A percentile compares a stretch with the other conserved stretches of the same genome.
phyloP scores from a whole-genome alignment of 2,329 filamentous ascomycete genomes.

The Ambrosiella cleistominuta region DNA sequence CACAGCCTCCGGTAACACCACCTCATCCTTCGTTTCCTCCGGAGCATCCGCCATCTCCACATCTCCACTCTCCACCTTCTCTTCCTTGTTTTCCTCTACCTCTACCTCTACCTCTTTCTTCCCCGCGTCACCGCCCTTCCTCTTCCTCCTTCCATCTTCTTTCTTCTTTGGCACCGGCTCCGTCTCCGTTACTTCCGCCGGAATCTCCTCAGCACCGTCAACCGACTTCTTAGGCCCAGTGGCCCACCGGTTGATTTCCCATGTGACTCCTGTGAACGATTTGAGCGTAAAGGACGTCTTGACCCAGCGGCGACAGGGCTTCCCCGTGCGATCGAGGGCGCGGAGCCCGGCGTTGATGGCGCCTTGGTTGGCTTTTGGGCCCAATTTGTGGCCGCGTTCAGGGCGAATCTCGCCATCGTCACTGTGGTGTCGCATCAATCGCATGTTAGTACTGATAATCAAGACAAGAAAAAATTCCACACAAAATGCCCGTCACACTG shows the following conservation, averaged over 20 bases:
- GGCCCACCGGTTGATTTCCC: conserved; percentile 70
- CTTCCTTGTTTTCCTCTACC: conserved; percentile 40
- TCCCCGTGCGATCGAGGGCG: conserved; percentile 78
- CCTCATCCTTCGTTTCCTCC: conserved; percentile 31
- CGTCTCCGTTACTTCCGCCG: background rate
- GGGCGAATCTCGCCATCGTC: conserved; percentile 44
- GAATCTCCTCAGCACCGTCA: background rate
- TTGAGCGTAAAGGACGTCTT: conserved; percentile 70
- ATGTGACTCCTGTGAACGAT: conserved; percentile 76
- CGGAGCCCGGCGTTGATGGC: conserved; percentile 94
- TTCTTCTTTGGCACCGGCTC: background rate
- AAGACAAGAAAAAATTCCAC: background rate
- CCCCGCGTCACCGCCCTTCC: conserved; percentile 19
- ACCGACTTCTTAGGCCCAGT: conserved; percentile 26
- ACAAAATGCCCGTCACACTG: background rate
- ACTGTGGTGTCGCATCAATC: conserved; percentile 17
- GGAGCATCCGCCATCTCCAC: conserved; percentile 38
- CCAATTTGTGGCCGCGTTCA: conserved; percentile 57
- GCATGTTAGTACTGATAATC: conserved; percentile 10
- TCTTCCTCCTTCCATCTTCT: background rate
- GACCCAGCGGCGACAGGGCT: conserved; percentile 83
- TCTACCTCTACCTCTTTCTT: conserved; percentile 14
- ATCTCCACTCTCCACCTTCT: conserved; percentile 37
- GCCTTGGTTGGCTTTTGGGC: conserved; percentile 89
- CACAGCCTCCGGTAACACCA: conserved; percentile 32